Evolutionary conservation across 116 monocot genomes (phyloP).

Genomic region (Zostera marina): DNA sequence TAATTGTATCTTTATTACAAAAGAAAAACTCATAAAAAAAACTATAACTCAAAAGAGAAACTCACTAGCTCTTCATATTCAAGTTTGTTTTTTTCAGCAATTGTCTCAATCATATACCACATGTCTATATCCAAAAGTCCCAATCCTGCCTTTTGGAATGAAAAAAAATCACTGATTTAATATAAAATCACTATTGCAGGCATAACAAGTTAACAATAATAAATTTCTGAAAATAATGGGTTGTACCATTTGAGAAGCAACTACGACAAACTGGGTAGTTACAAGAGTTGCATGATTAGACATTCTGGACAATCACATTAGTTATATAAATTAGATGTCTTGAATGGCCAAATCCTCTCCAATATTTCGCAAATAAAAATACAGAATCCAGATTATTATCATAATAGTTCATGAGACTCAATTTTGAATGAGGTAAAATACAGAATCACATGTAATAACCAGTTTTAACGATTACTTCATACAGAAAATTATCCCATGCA

Average conservation of each 20-base stretch:
- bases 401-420: too few species aligned
- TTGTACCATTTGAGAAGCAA: conserved; percentile 90
- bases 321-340: conserved; percentile 8
- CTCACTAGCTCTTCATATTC: conserved; percentile 86
- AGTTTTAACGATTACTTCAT: too few species aligned
- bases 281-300: conserved; percentile 66
- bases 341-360: conserved; percentile 10
- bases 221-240: not conserved
- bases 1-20: too few species aligned
- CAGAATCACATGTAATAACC: too few species aligned
- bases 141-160: conserved; percentile 46
- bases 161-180: not conserved
- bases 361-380: not conserved
- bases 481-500: too few species aligned
- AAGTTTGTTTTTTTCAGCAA: conserved; percentile 85
- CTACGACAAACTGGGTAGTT: conserved; percentile 52
- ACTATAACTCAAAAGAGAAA: not conserved
- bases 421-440: not conserved
- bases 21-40: not conserved
- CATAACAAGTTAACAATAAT: not conserved
- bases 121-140: conserved; percentile 72
- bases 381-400: too few species aligned
- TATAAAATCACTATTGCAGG: not conserved
- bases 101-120: conserved; percentile 86
- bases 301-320: conserved; percentile 4